Evolutionary conservation across 176 grass and related monocot species (phyloP), one percentile per base, ranked within the genome.

Genomic region (Oryza nivara): DNA sequence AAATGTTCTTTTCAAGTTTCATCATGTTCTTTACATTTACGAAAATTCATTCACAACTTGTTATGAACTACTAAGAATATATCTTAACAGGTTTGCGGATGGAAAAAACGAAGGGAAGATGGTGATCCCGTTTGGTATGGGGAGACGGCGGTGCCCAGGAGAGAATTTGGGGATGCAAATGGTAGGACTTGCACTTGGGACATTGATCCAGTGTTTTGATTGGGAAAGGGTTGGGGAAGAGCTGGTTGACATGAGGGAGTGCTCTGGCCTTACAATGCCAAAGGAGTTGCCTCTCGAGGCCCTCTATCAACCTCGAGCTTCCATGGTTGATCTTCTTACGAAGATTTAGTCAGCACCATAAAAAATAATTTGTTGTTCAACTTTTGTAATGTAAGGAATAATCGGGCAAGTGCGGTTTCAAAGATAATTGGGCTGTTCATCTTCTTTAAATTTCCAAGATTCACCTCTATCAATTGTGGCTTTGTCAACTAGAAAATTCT

Each of bases 131-230:
- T 89, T 89, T 75, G 87, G 87, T 7, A 81, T 89, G 87, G 87
- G 82, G 11, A 72, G 82, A 22, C 72, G 82, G 3, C 41, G 52
- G 0, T 89, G 87, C 46, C 87, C 76, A 0, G 82, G 52, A 8
- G 81, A 80, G 82, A 73, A 85, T 19, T 10, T 89, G 20, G 87
- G 82, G 3, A 89, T 85, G 82, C 48, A 72, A 61, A 89, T 80
- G 87, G 82, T 85, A 0, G 82, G 82, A 10, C 78, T 89, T 10
- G 82, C 82, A 38, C 81, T 85, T 25, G 87, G 87, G 9, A 89
- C 87, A 0, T 56, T 89, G 82, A 89, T 89, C 58, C 87, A 89
- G 68, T 89, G 87, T 44, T 89, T 89, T 16, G 60, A 89, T 0
- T 89, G 82, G 82, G 68, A 34, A 11, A 65, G 68, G 12, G 22